These are phyloP conservation scores for Wickerhamiella hasegawae DNA, from an alignment of 805 yeast genomes.

Conservation along the genomic window DNA sequence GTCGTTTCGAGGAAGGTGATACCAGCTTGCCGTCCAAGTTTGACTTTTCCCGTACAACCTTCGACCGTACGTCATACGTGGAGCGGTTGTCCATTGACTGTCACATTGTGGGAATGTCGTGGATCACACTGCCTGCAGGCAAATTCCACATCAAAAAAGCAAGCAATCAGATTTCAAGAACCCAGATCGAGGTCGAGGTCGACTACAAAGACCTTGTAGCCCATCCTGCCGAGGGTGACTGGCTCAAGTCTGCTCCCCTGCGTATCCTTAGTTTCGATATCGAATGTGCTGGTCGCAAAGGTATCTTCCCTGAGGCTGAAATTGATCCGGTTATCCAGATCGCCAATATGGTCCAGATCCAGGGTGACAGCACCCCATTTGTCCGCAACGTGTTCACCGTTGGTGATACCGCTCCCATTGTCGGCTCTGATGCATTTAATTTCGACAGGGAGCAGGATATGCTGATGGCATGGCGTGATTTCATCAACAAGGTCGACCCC, in stretches of 20 bases:
- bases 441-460: slow-evolving; percentile 63
- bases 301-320: slow-evolving; percentile 89
- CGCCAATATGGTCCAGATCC: slow-evolving; percentile 79
- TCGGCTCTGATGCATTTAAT: slow-evolving; percentile 79
- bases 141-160: slow-evolving; percentile 31
- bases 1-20: slow-evolving; percentile 58
- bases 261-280: slow-evolving; percentile 91
- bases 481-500: slow-evolving; percentile 73
- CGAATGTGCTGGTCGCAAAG: slow-evolving; percentile 96
- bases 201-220: slow-evolving; percentile 53
- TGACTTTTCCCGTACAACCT: slow-evolving; percentile 31
- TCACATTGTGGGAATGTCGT: slow-evolving; percentile 84
- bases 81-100: slow-evolving; percentile 85
- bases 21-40: slow-evolving; percentile 3
- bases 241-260: slow-evolving; percentile 84
- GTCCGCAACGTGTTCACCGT: slow-evolving; percentile 90
- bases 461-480: slow-evolving; percentile 76
- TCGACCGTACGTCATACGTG: slow-evolving; percentile 78
- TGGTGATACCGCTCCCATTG: slow-evolving; percentile 78
- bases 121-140: slow-evolving; percentile 78
- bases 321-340: slow-evolving; percentile 92
- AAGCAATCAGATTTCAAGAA: slow-evolving; percentile 35
- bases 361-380: slow-evolving; percentile 78
- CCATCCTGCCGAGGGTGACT: slow-evolving; percentile 84
- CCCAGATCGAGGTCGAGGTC: slow-evolving; percentile 72